Percentiles rank a stretch among this genome's conserved stretches.
These are phyloP conservation scores for Wallacemonas rigidus DNA, from an alignment of 208 protist genomes.

Conservation along the genomic window DNA sequence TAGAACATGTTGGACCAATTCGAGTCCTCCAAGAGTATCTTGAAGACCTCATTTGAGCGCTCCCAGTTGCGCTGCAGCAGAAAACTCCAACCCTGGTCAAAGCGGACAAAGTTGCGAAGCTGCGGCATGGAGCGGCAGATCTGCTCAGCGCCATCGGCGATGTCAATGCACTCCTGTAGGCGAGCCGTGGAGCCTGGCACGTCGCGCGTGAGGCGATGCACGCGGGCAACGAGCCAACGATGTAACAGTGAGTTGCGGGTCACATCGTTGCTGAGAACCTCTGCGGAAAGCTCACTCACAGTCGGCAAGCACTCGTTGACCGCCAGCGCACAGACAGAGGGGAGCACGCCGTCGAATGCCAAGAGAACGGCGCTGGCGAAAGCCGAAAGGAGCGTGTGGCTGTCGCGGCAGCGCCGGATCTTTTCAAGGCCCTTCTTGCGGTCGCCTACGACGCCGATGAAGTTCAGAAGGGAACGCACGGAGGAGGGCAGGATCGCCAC, in stretches of 20 bases:
- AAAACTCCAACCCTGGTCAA: slow-evolving; percentile 61
- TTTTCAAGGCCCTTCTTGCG: slow-evolving; percentile 40
- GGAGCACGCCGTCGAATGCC: slow-evolving; percentile 42
- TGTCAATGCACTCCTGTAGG: slow-evolving; percentile 41
- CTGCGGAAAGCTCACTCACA: slow-evolving; percentile 26
- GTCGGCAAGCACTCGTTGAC: slow-evolving; percentile 28
- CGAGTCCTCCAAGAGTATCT: slow-evolving; percentile 41
- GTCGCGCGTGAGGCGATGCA: slow-evolving; percentile 43
- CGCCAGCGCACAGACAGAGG: slow-evolving; percentile 37
- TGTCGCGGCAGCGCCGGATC: slow-evolving; percentile 47
- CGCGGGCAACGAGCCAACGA: slow-evolving; percentile 57
- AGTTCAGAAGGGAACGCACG: slow-evolving; percentile 36
- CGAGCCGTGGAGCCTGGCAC: slow-evolving; percentile 29
- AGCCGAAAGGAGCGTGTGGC: slow-evolving; percentile 56
- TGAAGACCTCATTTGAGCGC: slow-evolving; percentile 31
- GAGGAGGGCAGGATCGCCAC: slow-evolving; percentile 49
- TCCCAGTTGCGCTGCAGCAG: slow-evolving; percentile 39
- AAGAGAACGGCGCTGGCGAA: slow-evolving; percentile 58
- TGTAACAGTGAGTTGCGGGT: slow-evolving; percentile 53
- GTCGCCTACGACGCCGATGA: slow-evolving; percentile 56
- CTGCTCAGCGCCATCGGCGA: slow-evolving; percentile 34
- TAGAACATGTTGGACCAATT: slow-evolving; percentile 68
- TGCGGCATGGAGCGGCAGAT: slow-evolving; percentile 52
- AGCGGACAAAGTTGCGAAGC: slow-evolving; percentile 55
- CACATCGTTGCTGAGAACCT: slow-evolving; percentile 23